Base-by-base conservation (phyloP, 495 filamentous ascomycete genomes). In the Lasiosphaeris hirsuta region DNA sequence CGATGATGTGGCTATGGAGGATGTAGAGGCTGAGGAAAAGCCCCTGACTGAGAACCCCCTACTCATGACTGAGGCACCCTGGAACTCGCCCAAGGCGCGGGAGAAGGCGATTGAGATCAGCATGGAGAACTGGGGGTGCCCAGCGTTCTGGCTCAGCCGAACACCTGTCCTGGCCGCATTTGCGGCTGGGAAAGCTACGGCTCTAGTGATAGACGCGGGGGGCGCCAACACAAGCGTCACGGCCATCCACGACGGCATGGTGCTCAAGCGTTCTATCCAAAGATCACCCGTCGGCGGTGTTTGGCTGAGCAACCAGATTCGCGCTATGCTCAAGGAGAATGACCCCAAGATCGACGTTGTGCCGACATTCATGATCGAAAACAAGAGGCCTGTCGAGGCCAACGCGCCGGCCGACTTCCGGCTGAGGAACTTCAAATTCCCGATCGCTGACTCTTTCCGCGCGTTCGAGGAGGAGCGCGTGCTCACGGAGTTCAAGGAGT, bases 401-500 rank as follows among this genome's bases (percentile, higher is more conserved):
- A 88, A 88, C 56, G 86, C 87, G 5, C 88, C 91, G 6, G 75
- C 92, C 33, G 85, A 72, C 39, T 73, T 65, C 39, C 67, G 69
- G 30, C 57, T 77, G 13, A 83, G 81, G 51, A 80, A 78, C 14
- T 96, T 90, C 68, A 72, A 78, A 8, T 78, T 78, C 17, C 78
- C 85, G 40, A 87, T 91, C 7, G 72, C 83, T 48, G 80, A 80
- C 4, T 88, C 86, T 34, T 97, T 90, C 81, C 85, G 88, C 60
- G 76, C 77, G 13, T 82, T 90, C 30, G 83, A 97, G 71, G 95
- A 98, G 78, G 95, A 97, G 64, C 89, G 94, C 43, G 87, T 96
- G 11, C 74, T 97, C 18, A 89, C 87, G 39, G 90, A 96, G 67
- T 98, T 97, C 80, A 98, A 98, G 76, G 95, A 98, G 75, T 93